Evolutionary conservation across 257 asterid genomes (phyloP), one percentile per base, ranked within the genome.

Genomic region (Nicotiana knightiana): DNA sequence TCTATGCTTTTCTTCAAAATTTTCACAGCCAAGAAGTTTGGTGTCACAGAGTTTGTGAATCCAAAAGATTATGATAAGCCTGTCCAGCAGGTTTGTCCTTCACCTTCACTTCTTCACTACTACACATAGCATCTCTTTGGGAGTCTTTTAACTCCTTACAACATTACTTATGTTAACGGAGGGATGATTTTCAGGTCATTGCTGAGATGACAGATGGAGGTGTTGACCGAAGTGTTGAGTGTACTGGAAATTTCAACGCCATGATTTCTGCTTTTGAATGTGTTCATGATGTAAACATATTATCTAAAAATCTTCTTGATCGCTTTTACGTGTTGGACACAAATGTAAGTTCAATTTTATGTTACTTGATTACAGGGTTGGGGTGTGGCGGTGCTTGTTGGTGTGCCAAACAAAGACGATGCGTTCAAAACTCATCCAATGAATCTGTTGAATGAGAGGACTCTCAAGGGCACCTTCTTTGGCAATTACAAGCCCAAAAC

Each of bases 221-320:
- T 79, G 98, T 88, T 24, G 98, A 94, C 83, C 87, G 97, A 4
- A 94, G 98, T 30, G 71, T 94, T 0, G 97, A 93, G 83, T 94
- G 98, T 85, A 93, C 97, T 0, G 98, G 98, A 61, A 89, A 92
- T 18, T 83, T 90, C 55, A 91, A 87, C 6, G 98, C 96, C 0
- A 94, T 94, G 98, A 92, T 93, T 62, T 93, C 97, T 24, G 98
- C 98, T 30, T 94, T 94, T 26, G 98, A 94, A 91, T 94, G 98
- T 53, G 97, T 93, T 79, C 98, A 94, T 28, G 97, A 93, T 84
- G 98, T 94, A 92, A 43, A 76, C 24, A 13, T 16, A 53, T 32
- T 48, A 1, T 28, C 53, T 9, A 26, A 13, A 2, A 0, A 26
- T 32, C 17, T 54, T 4, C 39, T 4, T 9, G 10, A 33, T 48